Base-by-base conservation (phyloP, 306 rosid genomes). In the Quercus dentata region DNA sequence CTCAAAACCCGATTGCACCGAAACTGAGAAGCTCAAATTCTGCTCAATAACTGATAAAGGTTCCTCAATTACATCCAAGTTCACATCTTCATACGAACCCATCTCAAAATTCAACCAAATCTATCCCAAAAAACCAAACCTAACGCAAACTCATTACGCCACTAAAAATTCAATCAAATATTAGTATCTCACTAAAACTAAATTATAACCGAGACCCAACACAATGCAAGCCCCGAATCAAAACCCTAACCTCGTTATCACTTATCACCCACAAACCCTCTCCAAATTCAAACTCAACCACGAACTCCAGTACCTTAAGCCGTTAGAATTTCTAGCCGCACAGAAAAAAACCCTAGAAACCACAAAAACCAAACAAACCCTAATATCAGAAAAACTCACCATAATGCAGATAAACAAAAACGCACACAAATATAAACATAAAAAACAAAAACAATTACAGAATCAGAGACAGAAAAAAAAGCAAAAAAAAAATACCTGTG, bases 1-100 rank as follows among this genome's bases (percentile, higher is more conserved):
- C 86, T 78, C 85, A 23, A 89, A 79, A 81, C 78, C 88, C 35
- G 85, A 83, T 83, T 81, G 86, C 75, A 55, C 81, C 19, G 87
- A 82, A 57, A 85, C 54, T 79, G 81, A 90, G 1, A 86, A 69
- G 80, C 88, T 67, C 80, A 79, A 70, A 74, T 77, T 84, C 86
- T 85, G 88, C 80, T 73, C 87, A 41, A 79, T 35, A 55, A 59
- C 86, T 68, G 86, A 46, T 3, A 80, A 63, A 71, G 81, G 83
- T 76, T 80, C 94, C 44, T 82, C 95, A 5, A 77, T 79, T 6
- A 81, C 55, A 71, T 81, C 73, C 46, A 89, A 84, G 70, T 86
- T 75, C 76, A 88, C 98, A 83, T 80, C 74, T 78, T 89, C 99
- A 83, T 81, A 91, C 41, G 90, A 88, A 44, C 93, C 94, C 98